Evolutionary conservation across 345 rosid species (phyloP), one percentile per base, ranked within the genome.

Genomic region (Lepidium africanum): DNA sequence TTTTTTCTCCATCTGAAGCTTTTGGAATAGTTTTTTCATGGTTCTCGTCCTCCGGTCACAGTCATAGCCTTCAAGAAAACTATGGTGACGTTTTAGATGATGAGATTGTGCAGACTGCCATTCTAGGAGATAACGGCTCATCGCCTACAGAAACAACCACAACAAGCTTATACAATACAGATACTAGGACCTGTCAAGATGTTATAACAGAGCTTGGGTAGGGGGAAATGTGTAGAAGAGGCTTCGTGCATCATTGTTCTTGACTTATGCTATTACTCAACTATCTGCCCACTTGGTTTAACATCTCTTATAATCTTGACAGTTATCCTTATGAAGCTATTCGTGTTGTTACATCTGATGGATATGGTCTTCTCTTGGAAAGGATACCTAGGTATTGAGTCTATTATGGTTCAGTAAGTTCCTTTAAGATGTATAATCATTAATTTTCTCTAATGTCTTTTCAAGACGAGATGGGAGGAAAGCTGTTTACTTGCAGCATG

Each of bases 271-370:
- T 58, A 43, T 65, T 72, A 39, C 7, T 9, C 48, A 9, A 59
- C 23, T 58, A 1, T 9, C 19, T 47, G 4, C 47, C 11, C 15
- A 6, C 25, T 59, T 11, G 45, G 35, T 61, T 21, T 21, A 51
- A 14, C 48, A 41, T 51, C 4, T 79, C 53, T 59, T 11, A 40
- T 48, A 66, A 62, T 63, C 51, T 53, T 69, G 35, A 46, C 60
- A 71, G 98, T 82, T 94, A 94, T 70, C 97, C 97, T 8, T 91
- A 88, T 69, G 97, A 91, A 85, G 95, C 97, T 54, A 91, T 94
- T 66, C 89, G 63, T 60, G 99, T 94, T 61, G 76, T 81, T 60
- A 94, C 99, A 12, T 81, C 85, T 30, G 99, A 94, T 84, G 99
- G 99, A 70, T 94, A 91, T 77, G 86, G 84, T 67, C 89, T 94